Base-by-base conservation (phyloP, 2,329 filamentous ascomycete species). In the Grosmannia clavigera region DNA sequence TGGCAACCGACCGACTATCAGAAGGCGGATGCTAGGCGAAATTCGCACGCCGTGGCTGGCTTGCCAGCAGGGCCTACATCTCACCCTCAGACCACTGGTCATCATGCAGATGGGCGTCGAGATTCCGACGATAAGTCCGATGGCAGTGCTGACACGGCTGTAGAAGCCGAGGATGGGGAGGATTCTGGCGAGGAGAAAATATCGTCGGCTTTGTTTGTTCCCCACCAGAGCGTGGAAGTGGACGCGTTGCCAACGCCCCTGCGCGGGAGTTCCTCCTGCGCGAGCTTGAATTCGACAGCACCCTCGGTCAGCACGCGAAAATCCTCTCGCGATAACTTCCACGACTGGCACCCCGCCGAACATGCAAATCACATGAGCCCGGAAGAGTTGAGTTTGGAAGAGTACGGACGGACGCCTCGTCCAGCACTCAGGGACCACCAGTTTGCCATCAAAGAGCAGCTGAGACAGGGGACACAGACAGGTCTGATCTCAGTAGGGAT, bases 141-240 rank as follows among this genome's bases (percentile, higher is more conserved):
- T 48, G 63, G 60, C n/a, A 73, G 70, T 61, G 71, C 70, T 57
- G 74, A 74, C 14, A 63, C 63, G 40, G 60, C 72, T 56, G 73
- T 74, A 57, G 70, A 69, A 55, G 69, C 70, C 56, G 76, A 78
- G 63, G 78, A 81, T 54, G 76, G 74, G 10, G 80, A 83, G 50
- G 80, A 83, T 61, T 91, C 87, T 16, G 86, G 88, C 61, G 85
- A 88, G 69, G 89, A 94, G 70, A 89, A 92, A 71, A 91, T 94
- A 63, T 90, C 87, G n/a, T 92, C 88, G 38, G 89, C 89, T 29
- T 79, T 91, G 50, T 94, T 94, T 69, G 78, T 91, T 55, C 89
- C 89, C 51, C 89, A 92, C 74, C 84, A 89, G 66, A 79, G 78
- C 53, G 71, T 77, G 50, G 76, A 78, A 57, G 70, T 72, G 63